Percentiles rank a stretch among this genome's conserved stretches.
Evolutionary conservation across 306 rosid species (phyloP).

Genomic region (Cucurbita pepo): DNA sequence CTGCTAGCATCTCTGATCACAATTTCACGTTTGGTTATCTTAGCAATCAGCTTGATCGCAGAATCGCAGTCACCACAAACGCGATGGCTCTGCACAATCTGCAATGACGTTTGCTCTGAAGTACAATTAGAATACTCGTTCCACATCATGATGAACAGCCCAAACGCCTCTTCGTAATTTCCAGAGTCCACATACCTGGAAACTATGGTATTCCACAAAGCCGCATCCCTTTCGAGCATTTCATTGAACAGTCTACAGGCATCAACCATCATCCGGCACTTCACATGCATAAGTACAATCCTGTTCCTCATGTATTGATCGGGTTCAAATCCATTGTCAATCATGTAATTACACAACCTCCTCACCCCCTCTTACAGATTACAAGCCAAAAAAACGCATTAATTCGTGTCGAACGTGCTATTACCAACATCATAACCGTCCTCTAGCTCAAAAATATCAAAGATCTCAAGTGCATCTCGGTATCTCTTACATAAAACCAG

Average conservation of each 20-base stretch:
- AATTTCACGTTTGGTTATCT: too few relatives aligned
- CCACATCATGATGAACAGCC: slow-evolving; percentile 46
- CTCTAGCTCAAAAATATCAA: slow-evolving; percentile 57
- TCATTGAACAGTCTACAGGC: slow-evolving; percentile 44
- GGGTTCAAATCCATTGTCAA: slow-evolving; percentile 37
- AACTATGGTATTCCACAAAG: slow-evolving; percentile 53
- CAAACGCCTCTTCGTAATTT: slow-evolving; percentile 39
- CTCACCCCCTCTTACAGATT: slow-evolving; percentile 51
- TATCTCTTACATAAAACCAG: slow-evolving; percentile 35
- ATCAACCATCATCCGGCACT: slow-evolving; percentile 57
- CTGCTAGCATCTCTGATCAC: too few relatives aligned
- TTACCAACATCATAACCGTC: slow-evolving; percentile 28
- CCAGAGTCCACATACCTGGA: slow-evolving; percentile 58
- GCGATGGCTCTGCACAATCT: slow-evolving; percentile 32
- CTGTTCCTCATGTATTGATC: slow-evolving; percentile 62
- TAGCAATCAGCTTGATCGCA: too few relatives aligned
- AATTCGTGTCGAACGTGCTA: slow-evolving; percentile 53
- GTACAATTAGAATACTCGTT: slow-evolving; percentile 44
- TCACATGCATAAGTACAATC: slow-evolving; percentile 57
- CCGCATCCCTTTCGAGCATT: slow-evolving; percentile 41
- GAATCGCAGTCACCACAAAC: too few relatives aligned
- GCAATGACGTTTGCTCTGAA: slow-evolving; percentile 42
- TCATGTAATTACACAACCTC: slow-evolving; percentile 43
- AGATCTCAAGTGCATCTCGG: slow-evolving; percentile 62
- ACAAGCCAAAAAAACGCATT: slow-evolving; percentile 55